Evolutionary conservation across 352 stramenopile species (phyloP), one percentile per base, ranked within the genome.

Genomic region (Paralagenidium karlingii): DNA sequence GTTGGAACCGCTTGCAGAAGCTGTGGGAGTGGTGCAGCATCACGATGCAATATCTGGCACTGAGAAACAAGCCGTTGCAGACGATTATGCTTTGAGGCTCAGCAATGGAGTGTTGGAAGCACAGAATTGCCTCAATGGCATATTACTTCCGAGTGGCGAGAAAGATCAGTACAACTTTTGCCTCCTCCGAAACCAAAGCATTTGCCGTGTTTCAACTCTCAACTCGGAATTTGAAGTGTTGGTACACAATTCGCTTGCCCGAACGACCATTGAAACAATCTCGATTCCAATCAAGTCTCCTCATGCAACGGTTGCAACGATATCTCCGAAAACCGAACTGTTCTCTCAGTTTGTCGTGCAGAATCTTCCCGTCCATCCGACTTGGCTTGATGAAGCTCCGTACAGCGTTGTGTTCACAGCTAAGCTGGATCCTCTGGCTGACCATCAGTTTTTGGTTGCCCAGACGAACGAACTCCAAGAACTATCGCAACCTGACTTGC

Each of bases 41-140:
- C 95, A 99, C 51, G 95, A 99, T 48, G 92, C 69, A 24, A 70
- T 98, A 5, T 91, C 85, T 3, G 94, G 94, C 37, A 98, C 92
- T 8, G 81, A 95, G 39, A 97, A 98, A 51, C 93, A 98, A 54
- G 74, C 74, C 28, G 94, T 99, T 2, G 75, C 91, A 0, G 73
- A 97, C 51, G 95, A 99, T 60, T 99, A 99, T 45, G 64, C 79
- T 1, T 81, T 96, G 36, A 69, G 82, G 27, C 67, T 99, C 24
- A 75, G 88, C 24, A 69, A 82, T 40, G 90, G 87, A 11, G 60
- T 89, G 34, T 47, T 80, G 4, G 50, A 75, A 8, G 68, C 68
- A 0, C 47, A 76, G 38, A 78, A 78, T 47, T 58, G 73, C 30
- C 34, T 88, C 47, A 84, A 85, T 28, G 56, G 82, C 1, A 54